Evolutionary conservation across 768 basidiomycete species (phyloP).

Genomic region (Podaxis sp.): DNA sequence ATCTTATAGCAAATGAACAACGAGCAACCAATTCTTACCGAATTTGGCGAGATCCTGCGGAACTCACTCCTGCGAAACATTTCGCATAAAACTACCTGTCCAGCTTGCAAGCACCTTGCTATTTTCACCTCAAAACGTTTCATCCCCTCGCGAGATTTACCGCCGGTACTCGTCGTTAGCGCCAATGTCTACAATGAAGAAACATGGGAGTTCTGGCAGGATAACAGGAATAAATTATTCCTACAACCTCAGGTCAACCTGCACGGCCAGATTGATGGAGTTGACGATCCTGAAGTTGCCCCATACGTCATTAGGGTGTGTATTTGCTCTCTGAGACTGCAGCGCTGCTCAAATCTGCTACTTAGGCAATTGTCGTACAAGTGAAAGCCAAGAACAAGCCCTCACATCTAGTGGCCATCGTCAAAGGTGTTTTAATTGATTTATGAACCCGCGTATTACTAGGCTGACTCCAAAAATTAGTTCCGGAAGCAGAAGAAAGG

Average conservation of each 20-base stretch:
- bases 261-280: slow-evolving; percentile 57
- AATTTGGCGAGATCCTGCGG: slow-evolving; percentile 70
- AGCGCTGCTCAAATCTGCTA: slow-evolving; percentile 1
- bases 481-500: slow-evolving; percentile 62
- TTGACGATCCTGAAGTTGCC: slow-evolving; percentile 54
- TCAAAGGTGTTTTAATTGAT: slow-evolving; percentile 61
- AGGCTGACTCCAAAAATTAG: slow-evolving; percentile 33
- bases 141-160: slow-evolving; percentile 64
- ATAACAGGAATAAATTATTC: slow-evolving; percentile 58
- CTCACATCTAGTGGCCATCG: slow-evolving; percentile 85
- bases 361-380: slow-evolving; percentile 79
- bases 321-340: slow-evolving; percentile 3
- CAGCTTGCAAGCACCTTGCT: slow-evolving; percentile 75
- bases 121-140: slow-evolving; percentile 71
- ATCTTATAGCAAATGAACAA: slow-evolving; percentile 1
- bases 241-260: slow-evolving; percentile 57
- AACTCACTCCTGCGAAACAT: slow-evolving; percentile 80
- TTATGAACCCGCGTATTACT: background rate
- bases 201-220: slow-evolving; percentile 72
- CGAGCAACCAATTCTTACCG: slow-evolving; percentile 26
- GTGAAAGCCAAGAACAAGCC: slow-evolving; percentile 68
- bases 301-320: slow-evolving; percentile 76
- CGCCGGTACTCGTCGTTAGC: slow-evolving; percentile 85
- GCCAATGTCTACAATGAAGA: slow-evolving; percentile 80
- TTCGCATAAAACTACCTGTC: slow-evolving; percentile 85